These are phyloP conservation scores for Cairneyella variabilis DNA, from an alignment of 495 filamentous ascomycete species.

Conservation along the genomic window DNA sequence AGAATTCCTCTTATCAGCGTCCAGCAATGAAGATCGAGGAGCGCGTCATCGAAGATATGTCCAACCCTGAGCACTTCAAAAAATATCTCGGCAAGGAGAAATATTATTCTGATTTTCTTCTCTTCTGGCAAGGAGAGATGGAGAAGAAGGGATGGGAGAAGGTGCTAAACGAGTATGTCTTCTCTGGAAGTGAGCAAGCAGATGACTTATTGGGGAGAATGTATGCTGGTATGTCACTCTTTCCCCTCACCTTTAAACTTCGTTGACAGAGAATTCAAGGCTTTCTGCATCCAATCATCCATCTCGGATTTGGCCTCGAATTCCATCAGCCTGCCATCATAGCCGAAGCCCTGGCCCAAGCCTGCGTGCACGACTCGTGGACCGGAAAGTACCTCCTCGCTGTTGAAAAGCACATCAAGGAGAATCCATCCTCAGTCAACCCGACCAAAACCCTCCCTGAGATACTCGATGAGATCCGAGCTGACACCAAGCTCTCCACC, in stretches of 20 bases:
- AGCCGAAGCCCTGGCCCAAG: conserved; percentile 74
- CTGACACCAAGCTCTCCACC: conserved; percentile 48
- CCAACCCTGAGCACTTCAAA: conserved; percentile 46
- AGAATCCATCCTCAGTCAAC: conserved; percentile 16
- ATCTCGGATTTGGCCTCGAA: conserved; percentile 79
- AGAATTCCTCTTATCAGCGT: conserved; percentile 61
- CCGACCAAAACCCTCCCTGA: conserved; percentile 50
- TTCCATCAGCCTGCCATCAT: conserved; percentile 77
- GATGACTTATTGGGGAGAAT: conserved; percentile 59
- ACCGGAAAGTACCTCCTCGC: conserved; percentile 45
- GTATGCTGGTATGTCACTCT: conserved; percentile 24
- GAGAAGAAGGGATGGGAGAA: conserved; percentile 51
- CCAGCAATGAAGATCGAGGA: conserved; percentile 36
- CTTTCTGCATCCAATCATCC: conserved; percentile 78
- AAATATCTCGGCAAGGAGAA: conserved; percentile 41
- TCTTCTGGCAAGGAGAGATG: conserved; percentile 72
- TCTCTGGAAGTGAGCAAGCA: conserved; percentile 54
- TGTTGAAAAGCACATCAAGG: conserved; percentile 47
- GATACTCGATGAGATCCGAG: conserved; percentile 54
- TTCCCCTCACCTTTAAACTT: neutral
- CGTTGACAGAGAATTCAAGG: conserved; percentile 36
- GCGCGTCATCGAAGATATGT: conserved; percentile 45
- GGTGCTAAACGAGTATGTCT: conserved; percentile 62
- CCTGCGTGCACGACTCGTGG: conserved; percentile 57
- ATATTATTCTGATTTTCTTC: conserved; percentile 46